Conservation (phyloP, 306 rosid species). For the Parietaria judaica region DNA sequence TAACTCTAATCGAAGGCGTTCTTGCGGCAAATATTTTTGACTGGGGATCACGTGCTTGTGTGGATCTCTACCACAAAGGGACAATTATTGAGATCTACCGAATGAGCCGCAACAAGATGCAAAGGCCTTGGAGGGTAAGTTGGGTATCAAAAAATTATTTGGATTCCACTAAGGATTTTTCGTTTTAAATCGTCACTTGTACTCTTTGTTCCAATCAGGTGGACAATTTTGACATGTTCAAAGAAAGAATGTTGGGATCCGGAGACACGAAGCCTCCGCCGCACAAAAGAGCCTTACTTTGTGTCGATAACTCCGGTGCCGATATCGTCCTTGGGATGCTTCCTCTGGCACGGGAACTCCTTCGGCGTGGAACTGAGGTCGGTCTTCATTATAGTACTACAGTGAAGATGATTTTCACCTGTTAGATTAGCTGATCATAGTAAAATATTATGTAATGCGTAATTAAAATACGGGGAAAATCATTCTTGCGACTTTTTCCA, state of each 20-base stretch:
- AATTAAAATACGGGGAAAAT: too few relatives aligned
- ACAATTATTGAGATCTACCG: conserved; percentile 95
- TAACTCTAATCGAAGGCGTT: conserved; percentile 89
- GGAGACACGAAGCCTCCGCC: conserved; percentile 46
- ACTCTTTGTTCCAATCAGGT: conserved; percentile 38
- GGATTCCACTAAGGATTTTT: not conserved
- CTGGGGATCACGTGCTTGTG: conserved; percentile 99
- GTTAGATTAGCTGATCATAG: too few relatives aligned
- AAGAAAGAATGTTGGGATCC: conserved; percentile 71
- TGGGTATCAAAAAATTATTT: conserved; percentile 14
- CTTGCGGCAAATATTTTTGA: conserved; percentile 98
- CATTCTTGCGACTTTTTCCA: too few relatives aligned
- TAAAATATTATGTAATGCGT: too few relatives aligned
- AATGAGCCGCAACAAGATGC: conserved; percentile 98
- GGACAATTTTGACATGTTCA: conserved; percentile 79
- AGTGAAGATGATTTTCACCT: not conserved
- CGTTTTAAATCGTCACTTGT: not conserved
- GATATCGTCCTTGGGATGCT: conserved; percentile 97
- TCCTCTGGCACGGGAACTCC: conserved; percentile 96
- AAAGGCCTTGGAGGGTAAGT: conserved; percentile 88
- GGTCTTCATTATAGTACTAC: conserved; percentile 13
- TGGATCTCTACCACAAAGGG: conserved; percentile 95
- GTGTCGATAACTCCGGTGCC: conserved; percentile 95
- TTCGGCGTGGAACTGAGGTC: conserved; percentile 91
- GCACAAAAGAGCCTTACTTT: conserved; percentile 83